These are phyloP conservation scores for Suhomyces wounanorum DNA, from an alignment of 1,139 yeast species.

Conservation along the genomic window DNA sequence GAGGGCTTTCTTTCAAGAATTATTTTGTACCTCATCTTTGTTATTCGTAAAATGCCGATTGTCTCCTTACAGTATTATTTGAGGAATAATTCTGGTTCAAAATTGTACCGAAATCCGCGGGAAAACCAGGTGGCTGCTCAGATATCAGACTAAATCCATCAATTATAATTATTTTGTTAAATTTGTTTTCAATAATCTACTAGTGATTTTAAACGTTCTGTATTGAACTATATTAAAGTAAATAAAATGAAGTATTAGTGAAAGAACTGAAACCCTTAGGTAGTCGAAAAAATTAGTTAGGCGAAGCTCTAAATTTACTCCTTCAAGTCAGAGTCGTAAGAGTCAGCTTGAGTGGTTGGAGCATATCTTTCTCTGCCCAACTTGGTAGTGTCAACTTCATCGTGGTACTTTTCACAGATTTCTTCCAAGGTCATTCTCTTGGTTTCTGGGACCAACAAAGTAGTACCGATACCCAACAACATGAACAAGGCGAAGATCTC, in stretches of 20 bases:
- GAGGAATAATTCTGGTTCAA: too few relatives aligned
- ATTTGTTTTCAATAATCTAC: background rate
- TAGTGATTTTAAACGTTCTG: background rate
- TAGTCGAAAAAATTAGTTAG: background rate
- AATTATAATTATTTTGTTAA: too few relatives aligned
- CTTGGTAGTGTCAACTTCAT: constrained; percentile 59
- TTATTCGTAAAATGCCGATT: too few relatives aligned
- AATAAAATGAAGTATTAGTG: constrained; percentile 2
- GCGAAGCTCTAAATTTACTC: constrained; percentile 9
- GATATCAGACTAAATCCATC: too few relatives aligned
- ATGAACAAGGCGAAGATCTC: constrained; percentile 89
- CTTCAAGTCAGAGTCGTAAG: constrained; percentile 21
- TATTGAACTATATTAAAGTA: constrained; percentile 1
- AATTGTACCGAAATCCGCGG: too few relatives aligned
- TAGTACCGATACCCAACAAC: constrained; percentile 69
- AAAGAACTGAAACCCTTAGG: constrained; percentile 5
- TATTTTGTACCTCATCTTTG: too few relatives aligned
- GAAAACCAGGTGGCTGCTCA: too few relatives aligned
- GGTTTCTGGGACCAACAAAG: constrained; percentile 82
- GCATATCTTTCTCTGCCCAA: constrained; percentile 21
- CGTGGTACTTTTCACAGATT: constrained; percentile 75
- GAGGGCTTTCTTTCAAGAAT: too few relatives aligned
- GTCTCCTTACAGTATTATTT: too few relatives aligned
- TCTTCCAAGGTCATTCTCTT: constrained; percentile 87
- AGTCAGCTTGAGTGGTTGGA: constrained; percentile 19